Evolutionary conservation across 2,329 filamentous ascomycete genomes (phyloP).

Genomic region (Neopestalotiopsis sp.): DNA sequence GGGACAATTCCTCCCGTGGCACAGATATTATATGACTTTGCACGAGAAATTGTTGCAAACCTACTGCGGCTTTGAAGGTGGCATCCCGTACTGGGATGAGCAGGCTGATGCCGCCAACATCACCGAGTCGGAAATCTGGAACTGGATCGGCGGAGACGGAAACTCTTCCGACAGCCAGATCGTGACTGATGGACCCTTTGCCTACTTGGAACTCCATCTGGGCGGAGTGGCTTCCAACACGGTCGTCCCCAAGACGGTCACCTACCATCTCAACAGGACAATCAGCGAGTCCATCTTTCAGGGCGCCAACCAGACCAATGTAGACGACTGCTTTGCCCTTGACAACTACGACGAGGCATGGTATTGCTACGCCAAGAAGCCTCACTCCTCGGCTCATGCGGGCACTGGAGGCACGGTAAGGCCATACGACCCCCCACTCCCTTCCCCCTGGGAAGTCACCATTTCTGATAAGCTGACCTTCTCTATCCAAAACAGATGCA

Average conservation of each 20-base stretch:
- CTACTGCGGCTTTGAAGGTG: constrained; percentile 24
- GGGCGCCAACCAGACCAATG: constrained; percentile 4
- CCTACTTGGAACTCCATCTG: constrained; percentile 15
- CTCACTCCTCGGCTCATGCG: constrained; percentile 10
- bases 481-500: constrained; percentile 20
- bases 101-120: constrained; percentile 10
- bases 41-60: constrained; percentile 22
- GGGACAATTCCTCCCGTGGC: constrained; percentile 32
- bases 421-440: background rate
- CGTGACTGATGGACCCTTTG: constrained; percentile 12
- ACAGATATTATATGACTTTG: constrained; percentile 23
- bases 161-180: constrained; percentile 7
- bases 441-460: background rate
- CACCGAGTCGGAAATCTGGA: constrained; percentile 1
- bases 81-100: constrained; percentile 21
- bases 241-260: constrained; percentile 7
- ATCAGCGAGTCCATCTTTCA: background rate
- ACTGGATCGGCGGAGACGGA: constrained; percentile 10
- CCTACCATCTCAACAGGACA: constrained; percentile 4
- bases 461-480: background rate
- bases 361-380: constrained; percentile 10
- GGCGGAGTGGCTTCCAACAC: constrained; percentile 3
- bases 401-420: constrained; percentile 15
- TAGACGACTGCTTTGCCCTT: constrained; percentile 7
- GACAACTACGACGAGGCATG: constrained; percentile 13